A percentile compares a stretch with the other conserved stretches of the same genome.
phyloP scores from a whole-genome alignment of 2,329 filamentous ascomycete genomes.

The Aspergillus ochraceus region DNA sequence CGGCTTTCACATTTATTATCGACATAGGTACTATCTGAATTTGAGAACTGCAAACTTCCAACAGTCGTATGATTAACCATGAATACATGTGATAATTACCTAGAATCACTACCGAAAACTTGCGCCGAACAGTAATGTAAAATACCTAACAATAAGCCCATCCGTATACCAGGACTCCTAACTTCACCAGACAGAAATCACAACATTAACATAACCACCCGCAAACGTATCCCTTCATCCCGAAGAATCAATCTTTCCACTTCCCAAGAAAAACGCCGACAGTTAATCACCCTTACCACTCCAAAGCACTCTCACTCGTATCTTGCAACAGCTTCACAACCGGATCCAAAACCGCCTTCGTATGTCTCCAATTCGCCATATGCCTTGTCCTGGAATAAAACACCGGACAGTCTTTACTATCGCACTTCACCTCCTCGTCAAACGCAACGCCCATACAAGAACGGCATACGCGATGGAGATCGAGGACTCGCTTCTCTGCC shows the following conservation, averaged over 20 bases:
- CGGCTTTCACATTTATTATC: no score
- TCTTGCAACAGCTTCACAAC: slow-evolving; percentile 38
- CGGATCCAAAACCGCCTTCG: slow-evolving; percentile 36
- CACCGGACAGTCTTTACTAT: slow-evolving; percentile 88
- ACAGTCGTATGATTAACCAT: not conserved
- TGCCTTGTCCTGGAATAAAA: slow-evolving; percentile 64
- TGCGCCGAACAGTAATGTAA: not conserved
- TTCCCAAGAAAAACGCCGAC: not conserved
- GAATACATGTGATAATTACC: not conserved
- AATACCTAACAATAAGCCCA: not conserved
- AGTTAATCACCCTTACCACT: slow-evolving; percentile 31
- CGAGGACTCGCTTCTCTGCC: slow-evolving; percentile 63
- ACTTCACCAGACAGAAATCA: not conserved
- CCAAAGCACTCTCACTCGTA: slow-evolving; percentile 32
- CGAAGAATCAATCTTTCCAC: no score
- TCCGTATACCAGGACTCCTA: not conserved
- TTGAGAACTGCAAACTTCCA: not conserved
- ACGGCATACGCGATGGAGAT: slow-evolving; percentile 72
- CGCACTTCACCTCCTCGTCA: slow-evolving; percentile 77
- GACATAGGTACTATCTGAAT: not conserved
- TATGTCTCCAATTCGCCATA: slow-evolving; percentile 37
- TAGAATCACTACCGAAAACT: not conserved
- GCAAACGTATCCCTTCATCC: no score
- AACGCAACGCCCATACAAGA: slow-evolving; percentile 74
- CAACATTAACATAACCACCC: no score